Conservation (phyloP, 345 rosid genomes). For the Populus tremula region DNA sequence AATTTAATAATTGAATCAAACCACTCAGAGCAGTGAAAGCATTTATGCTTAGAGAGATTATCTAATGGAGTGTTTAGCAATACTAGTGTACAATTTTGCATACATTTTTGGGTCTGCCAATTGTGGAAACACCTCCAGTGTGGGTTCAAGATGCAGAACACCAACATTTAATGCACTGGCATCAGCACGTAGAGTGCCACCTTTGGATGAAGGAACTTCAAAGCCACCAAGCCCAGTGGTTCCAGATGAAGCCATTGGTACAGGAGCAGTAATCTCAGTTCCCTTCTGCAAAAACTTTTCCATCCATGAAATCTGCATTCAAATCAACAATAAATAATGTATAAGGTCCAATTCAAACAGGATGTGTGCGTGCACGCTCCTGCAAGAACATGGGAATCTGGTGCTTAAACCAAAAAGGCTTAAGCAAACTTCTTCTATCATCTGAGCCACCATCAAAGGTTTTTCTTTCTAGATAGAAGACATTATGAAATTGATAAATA, state of each 20-base stretch:
- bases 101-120: constrained; percentile 81
- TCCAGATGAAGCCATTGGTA: constrained; percentile 89
- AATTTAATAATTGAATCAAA: neutral
- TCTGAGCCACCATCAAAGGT: neutral
- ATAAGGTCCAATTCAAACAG: neutral
- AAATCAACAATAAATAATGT: constrained; percentile 12
- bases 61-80: constrained; percentile 1
- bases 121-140: constrained; percentile 89
- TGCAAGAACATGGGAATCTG: neutral
- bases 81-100: constrained; percentile 22
- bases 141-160: constrained; percentile 95
- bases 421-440: neutral
- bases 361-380: constrained; percentile 9
- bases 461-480: neutral
- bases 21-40: constrained; percentile 3
- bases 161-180: constrained; percentile 96
- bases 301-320: constrained; percentile 95
- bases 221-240: constrained; percentile 99
- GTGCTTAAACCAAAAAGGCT: neutral
- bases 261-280: constrained; percentile 96
- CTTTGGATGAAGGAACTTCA: constrained; percentile 95
- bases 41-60: neutral
- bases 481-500: neutral
- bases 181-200: constrained; percentile 84
- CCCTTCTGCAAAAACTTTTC: constrained; percentile 91